Evolutionary conservation across 225 moss, liverwort and hornwort genomes (phyloP).

Genomic region (Polytrichum formosum): DNA sequence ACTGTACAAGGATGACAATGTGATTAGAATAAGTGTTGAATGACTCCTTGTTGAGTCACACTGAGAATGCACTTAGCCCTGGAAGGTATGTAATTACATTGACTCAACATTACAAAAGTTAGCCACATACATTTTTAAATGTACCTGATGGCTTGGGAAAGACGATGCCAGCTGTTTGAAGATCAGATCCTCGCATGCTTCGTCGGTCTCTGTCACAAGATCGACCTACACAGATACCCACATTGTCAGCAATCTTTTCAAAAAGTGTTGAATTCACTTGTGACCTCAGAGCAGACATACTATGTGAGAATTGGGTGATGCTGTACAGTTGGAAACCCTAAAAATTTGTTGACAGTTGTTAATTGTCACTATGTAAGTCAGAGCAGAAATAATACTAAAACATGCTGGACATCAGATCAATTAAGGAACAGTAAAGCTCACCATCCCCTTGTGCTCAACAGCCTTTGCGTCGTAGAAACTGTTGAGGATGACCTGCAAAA

Average conservation of each 20-base stretch:
- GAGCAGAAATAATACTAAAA: too few relatives aligned
- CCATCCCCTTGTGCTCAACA: conserved; percentile 88
- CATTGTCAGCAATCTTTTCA: too few relatives aligned
- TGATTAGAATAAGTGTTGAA: background rate
- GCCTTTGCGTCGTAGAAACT: conserved; percentile 59
- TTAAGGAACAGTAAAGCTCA: conserved; percentile 13
- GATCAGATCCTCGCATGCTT: conserved; percentile 76
- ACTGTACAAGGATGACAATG: background rate
- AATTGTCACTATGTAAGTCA: too few relatives aligned
- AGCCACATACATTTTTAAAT: background rate
- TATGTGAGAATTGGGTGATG: too few relatives aligned
- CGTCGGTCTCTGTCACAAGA: conserved; percentile 92
- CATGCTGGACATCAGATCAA: background rate
- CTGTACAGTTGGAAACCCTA: too few relatives aligned
- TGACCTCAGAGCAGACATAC: too few relatives aligned
- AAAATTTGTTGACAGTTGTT: too few relatives aligned
- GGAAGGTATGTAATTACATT: too few relatives aligned
- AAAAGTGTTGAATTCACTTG: too few relatives aligned
- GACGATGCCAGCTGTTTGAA: conserved; percentile 59
- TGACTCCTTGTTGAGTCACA: background rate
- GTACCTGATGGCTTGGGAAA: conserved; percentile 77
- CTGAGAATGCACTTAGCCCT: background rate
- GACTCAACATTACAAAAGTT: background rate
- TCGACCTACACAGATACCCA: conserved; percentile 54
- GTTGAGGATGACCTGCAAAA: conserved; percentile 54